These are phyloP conservation scores for Leucosporidium yakuticum DNA, from an alignment of 768 basidiomycete species.

Conservation along the genomic window DNA sequence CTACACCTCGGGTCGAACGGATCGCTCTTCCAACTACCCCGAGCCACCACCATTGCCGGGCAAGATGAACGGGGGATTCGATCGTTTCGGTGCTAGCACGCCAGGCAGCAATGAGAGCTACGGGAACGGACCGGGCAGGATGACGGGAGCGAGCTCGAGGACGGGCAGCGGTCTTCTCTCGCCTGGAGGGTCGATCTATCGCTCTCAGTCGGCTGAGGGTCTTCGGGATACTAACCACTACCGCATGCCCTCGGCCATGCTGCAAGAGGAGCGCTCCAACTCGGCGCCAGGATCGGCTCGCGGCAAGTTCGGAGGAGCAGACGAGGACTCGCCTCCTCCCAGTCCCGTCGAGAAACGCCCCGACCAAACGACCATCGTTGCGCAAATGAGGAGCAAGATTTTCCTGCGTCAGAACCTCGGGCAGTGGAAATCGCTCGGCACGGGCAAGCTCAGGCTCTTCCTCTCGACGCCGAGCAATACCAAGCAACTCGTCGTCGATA, in stretches of 20 bases:
- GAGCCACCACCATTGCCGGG: conserved; percentile 24
- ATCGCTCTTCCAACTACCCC: conserved; percentile 15
- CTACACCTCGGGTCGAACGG: conserved; percentile 8
- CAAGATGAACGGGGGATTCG: background rate
- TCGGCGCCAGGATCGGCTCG: background rate
- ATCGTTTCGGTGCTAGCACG: too few species aligned
- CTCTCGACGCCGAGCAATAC: conserved; percentile 74
- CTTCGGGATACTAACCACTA: conserved; percentile 15
- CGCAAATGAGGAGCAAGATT: conserved; percentile 96
- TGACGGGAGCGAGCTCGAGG: background rate
- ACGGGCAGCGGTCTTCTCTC: conserved; percentile 25
- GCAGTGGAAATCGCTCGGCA: conserved; percentile 95
- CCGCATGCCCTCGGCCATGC: conserved; percentile 20
- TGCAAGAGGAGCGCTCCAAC: conserved; percentile 19
- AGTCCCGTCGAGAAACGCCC: conserved; percentile 60
- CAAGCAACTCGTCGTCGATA: conserved; percentile 93
- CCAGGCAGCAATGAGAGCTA: too few species aligned
- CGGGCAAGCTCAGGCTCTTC: conserved; percentile 81
- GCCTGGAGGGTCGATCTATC: conserved; percentile 34
- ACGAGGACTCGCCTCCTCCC: conserved; percentile 65
- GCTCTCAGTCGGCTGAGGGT: conserved; percentile 43
- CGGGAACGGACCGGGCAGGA: background rate
- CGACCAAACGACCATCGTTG: conserved; percentile 67
- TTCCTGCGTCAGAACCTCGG: conserved; percentile 86
- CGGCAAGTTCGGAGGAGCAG: conserved; percentile 1